A percentile compares a stretch with the other conserved stretches of the same genome.
phyloP scores from a whole-genome alignment of 148 eudicot genomes.

The Suaeda aralocaspica region DNA sequence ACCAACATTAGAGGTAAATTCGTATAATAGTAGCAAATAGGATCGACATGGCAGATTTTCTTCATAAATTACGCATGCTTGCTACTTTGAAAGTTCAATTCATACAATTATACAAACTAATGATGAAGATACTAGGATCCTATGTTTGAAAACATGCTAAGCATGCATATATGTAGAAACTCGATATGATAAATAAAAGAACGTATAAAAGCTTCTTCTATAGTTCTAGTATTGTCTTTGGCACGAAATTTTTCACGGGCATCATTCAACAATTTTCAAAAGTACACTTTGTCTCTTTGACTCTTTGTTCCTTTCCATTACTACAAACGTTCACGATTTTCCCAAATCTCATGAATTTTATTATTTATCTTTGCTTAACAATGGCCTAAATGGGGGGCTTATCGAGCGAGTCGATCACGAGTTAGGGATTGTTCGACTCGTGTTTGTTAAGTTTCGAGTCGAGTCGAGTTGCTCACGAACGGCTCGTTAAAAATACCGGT shows the following conservation, averaged over 20 bases:
- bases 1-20: no score
- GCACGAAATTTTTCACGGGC: slow-evolving; percentile 10
- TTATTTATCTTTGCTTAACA: neutral
- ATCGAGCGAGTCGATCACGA: no score
- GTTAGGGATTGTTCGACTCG: no score
- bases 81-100: neutral
- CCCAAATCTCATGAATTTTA: no score
- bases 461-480: no score
- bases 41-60: no score
- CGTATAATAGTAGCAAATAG: no score
- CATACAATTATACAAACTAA: neutral
- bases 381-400: no score
- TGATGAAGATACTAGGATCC: neutral
- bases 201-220: neutral
- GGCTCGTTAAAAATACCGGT: no score
- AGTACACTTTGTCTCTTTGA: neutral
- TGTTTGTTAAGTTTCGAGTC: no score
- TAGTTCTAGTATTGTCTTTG: neutral
- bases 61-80: no score
- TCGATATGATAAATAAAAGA: neutral
- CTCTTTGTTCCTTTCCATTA: slow-evolving; percentile 7
- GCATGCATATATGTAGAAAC: neutral
- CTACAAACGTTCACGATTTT: neutral
- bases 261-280: neutral
- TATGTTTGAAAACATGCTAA: slow-evolving; percentile 2